Evolutionary conservation across 2,329 filamentous ascomycete species (phyloP).

Genomic region (Macrophomina tecta): DNA sequence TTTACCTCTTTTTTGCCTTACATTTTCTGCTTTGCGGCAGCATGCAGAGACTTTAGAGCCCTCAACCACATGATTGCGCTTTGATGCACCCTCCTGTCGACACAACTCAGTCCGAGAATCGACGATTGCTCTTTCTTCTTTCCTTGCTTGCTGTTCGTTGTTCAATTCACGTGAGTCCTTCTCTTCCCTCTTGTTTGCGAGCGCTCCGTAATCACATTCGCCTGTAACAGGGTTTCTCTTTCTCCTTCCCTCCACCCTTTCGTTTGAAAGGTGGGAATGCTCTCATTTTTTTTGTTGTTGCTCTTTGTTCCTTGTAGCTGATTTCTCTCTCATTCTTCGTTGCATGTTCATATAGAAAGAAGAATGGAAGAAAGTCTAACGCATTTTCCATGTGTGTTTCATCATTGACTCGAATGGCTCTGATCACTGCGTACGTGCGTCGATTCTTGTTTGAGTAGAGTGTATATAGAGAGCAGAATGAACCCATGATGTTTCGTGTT

Average conservation of each 20-base stretch:
- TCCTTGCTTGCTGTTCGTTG: neutral
- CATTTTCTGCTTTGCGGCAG: neutral
- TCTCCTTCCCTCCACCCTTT: neutral
- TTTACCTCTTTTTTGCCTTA: neutral
- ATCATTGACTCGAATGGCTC: neutral
- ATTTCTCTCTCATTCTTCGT: neutral
- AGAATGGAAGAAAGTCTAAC: slow-evolving; percentile 6
- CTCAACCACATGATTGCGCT: too few species aligned
- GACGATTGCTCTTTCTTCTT: neutral
- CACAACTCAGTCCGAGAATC: too few species aligned
- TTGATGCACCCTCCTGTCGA: neutral
- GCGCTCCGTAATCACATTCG: neutral
- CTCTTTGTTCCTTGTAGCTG: neutral
- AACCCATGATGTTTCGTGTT: too few species aligned
- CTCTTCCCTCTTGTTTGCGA: neutral
- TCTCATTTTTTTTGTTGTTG: neutral
- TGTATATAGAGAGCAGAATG: neutral
- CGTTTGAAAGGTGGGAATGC: neutral
- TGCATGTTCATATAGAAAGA: slow-evolving; percentile 18
- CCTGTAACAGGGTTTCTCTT: neutral
- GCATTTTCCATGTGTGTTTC: slow-evolving; percentile 1
- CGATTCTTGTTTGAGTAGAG: neutral
- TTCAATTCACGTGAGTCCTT: too few species aligned
- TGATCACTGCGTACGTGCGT: neutral
- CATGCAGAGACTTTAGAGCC: neutral